Evolutionary conservation across 768 basidiomycete species (phyloP).

Genomic region (Russula abietina): DNA sequence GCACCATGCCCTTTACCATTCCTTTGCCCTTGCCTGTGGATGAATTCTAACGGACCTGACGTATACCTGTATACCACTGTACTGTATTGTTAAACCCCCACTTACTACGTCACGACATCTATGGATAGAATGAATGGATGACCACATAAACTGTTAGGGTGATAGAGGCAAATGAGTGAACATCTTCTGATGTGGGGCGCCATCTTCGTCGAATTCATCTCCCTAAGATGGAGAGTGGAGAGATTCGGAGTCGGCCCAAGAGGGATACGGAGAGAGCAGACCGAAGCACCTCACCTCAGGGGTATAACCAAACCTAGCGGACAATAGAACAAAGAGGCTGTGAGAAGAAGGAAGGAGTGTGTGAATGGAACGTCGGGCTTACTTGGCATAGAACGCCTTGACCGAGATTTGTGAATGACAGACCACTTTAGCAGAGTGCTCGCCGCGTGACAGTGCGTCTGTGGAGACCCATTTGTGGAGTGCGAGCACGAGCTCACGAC

Average conservation of each 20-base stretch:
- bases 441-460: constrained; percentile 32
- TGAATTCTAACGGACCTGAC: constrained; percentile 16
- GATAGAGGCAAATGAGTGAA: constrained; percentile 46
- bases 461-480: constrained; percentile 54
- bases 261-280: constrained; percentile 20
- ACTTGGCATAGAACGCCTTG: constrained; percentile 74
- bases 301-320: constrained; percentile 59
- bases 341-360: constrained; percentile 23
- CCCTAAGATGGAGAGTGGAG: constrained; percentile 45
- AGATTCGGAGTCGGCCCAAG: constrained; percentile 1
- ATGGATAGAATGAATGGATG: constrained; percentile 30
- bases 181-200: constrained; percentile 85
- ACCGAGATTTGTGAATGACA: constrained; percentile 68
- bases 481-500: constrained; percentile 55
- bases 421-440: constrained; percentile 41
- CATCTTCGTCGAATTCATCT: constrained; percentile 73
- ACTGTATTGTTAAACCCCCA: constrained; percentile 40
- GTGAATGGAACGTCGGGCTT: constrained; percentile 30
- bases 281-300: constrained; percentile 49
- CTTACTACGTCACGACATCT: constrained; percentile 32
- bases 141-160: constrained; percentile 29
- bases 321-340: constrained; percentile 26
- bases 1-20: constrained; percentile 1
- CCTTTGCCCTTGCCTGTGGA: constrained; percentile 2
- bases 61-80: constrained; percentile 32